phyloP scores from a whole-genome alignment of 306 rosid genomes.

The Trifolium pratense region DNA sequence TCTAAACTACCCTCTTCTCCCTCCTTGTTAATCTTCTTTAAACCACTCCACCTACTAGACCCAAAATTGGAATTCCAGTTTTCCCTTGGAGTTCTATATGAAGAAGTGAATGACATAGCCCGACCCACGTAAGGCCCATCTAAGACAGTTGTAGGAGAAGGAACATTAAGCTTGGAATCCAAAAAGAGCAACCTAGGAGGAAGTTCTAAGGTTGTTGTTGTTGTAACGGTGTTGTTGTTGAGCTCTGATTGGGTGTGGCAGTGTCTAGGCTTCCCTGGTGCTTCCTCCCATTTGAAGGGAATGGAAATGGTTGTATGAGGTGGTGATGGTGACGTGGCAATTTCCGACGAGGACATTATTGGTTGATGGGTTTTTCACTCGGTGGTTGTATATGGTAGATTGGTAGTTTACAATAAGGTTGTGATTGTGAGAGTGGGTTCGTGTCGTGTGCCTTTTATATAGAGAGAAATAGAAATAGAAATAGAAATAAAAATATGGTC shows the following conservation, averaged over 20 bases:
- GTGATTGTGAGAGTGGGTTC: not conserved
- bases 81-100: conserved; percentile 52
- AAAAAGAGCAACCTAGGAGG: conserved; percentile 76
- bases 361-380: not conserved
- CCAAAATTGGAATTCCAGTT: conserved; percentile 54
- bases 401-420: not conserved
- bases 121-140: conserved; percentile 76
- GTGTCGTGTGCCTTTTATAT: not conserved
- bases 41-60: conserved; percentile 71
- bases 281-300: conserved; percentile 95
- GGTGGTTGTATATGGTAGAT: not conserved
- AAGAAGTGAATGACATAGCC: conserved; percentile 61
- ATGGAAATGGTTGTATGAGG: conserved; percentile 56
- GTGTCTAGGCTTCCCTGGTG: conserved; percentile 83
- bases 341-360: conserved; percentile 40
- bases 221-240: not conserved
- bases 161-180: conserved; percentile 42
- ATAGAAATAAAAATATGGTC: conserved; percentile 27
- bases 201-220: conserved; percentile 61
- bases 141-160: conserved; percentile 74
- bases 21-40: conserved; percentile 55
- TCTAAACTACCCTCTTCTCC: conserved; percentile 54
- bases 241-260: conserved; percentile 44
- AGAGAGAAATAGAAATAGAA: conserved; percentile 33
- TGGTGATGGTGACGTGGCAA: conserved; percentile 58